phyloP scores from a whole-genome alignment of 2,329 filamentous ascomycete species.

The Diaporthe batatas region DNA sequence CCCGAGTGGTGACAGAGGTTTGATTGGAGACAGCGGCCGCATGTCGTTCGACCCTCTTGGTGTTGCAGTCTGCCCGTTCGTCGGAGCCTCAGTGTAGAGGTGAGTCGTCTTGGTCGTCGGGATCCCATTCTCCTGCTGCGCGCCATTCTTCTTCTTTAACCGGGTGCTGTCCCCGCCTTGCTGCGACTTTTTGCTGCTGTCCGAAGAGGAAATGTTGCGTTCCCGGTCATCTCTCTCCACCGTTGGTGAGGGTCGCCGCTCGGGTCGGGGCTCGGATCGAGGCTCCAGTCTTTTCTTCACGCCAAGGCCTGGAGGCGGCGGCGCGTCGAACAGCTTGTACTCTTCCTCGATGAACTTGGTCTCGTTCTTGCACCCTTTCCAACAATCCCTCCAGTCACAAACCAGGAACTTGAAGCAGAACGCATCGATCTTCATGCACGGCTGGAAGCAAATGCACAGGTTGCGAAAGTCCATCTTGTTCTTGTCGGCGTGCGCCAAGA shows the following conservation, averaged over 20 bases:
- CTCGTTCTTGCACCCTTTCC: constrained; percentile 96
- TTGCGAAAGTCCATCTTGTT: constrained; percentile 99
- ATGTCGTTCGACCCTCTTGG: constrained; percentile 58
- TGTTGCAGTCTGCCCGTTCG: constrained; percentile 42
- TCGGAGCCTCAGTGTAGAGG: constrained; percentile 55
- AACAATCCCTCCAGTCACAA: constrained; percentile 95
- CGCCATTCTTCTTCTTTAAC: constrained; percentile 63
- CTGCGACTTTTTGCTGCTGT: constrained; percentile 69
- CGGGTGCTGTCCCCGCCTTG: constrained; percentile 51
- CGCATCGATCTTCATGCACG: constrained; percentile 94
- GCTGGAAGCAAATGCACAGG: constrained; percentile 96
- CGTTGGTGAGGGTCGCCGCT: constrained; percentile 35
- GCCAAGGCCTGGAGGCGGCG: constrained; percentile 65
- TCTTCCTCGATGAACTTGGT: constrained; percentile 81
- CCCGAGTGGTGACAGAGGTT: constrained; percentile 73
- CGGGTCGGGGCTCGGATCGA: constrained; percentile 35
- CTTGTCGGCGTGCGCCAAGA: constrained; percentile 91
- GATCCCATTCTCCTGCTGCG: constrained; percentile 44
- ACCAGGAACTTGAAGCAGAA: constrained; percentile 97
- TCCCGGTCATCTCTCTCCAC: constrained; percentile 52
- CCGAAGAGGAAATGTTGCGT: constrained; percentile 73
- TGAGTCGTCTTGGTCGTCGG: constrained; percentile 28
- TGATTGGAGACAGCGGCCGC: constrained; percentile 74
- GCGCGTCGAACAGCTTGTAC: constrained; percentile 71
- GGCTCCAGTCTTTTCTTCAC: constrained; percentile 39